Percentiles rank a stretch among this genome's conserved stretches.
These are phyloP conservation scores for Puccinia horiana DNA, from an alignment of 1,284 basidiomycete species.

Conservation along the genomic window DNA sequence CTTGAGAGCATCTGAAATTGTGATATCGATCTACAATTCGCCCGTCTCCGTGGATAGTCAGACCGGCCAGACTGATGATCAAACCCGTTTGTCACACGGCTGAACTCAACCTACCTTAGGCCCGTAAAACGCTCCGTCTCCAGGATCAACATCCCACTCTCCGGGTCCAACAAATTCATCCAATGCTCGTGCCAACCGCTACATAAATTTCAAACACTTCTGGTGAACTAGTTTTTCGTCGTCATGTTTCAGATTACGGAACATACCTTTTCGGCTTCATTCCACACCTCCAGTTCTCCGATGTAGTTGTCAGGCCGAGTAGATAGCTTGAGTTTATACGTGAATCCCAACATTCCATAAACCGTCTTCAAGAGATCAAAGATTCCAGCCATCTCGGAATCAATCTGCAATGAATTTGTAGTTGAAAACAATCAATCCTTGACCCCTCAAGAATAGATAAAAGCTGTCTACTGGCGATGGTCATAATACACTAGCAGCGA, in stretches of 20 bases:
- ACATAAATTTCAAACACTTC: conserved; percentile 34
- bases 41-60: not conserved
- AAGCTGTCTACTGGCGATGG: not conserved
- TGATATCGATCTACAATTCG: conserved; percentile 82
- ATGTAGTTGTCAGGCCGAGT: conserved; percentile 95
- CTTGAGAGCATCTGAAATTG: conserved; percentile 85
- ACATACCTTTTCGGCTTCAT: conserved; percentile 76
- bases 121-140: conserved; percentile 77
- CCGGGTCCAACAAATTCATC: conserved; percentile 79
- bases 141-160: conserved; percentile 90
- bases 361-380: conserved; percentile 95
- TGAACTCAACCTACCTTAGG: conserved; percentile 54
- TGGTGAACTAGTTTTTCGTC: not conserved
- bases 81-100: not conserved
- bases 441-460: not conserved
- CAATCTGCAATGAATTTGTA: conserved; percentile 66
- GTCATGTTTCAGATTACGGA: not conserved
- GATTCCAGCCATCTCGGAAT: conserved; percentile 78
- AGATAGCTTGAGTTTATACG: conserved; percentile 92
- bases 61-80: not conserved
- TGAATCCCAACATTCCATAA: conserved; percentile 95
- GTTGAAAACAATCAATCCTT: not conserved
- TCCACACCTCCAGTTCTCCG: conserved; percentile 85
- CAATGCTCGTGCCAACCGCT: conserved; percentile 82
- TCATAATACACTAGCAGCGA: not conserved